Conservation (phyloP, 768 basidiomycete species). For the Termitomyces sp. region DNA sequence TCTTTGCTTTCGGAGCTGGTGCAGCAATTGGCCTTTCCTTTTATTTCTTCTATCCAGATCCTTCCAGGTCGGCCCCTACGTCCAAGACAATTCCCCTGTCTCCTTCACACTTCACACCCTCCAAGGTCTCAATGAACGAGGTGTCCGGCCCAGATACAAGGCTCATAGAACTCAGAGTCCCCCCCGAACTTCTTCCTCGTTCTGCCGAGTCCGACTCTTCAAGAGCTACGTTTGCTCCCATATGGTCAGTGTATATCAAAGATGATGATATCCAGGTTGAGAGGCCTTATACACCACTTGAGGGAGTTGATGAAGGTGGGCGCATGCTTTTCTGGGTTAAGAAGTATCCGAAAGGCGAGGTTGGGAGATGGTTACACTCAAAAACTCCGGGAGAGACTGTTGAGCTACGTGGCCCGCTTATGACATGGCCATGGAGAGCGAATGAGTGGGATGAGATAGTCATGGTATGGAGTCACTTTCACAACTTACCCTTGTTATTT, state of each 20-base stretch:
- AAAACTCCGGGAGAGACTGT: slow-evolving; percentile 60
- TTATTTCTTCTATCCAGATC: slow-evolving; percentile 50
- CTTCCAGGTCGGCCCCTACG: slow-evolving; percentile 40
- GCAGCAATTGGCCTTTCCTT: slow-evolving; percentile 33
- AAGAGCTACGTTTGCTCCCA: slow-evolving; percentile 28
- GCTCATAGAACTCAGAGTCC: slow-evolving; percentile 56
- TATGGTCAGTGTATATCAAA: slow-evolving; percentile 80
- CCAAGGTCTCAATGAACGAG: slow-evolving; percentile 50
- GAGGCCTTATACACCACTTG: slow-evolving; percentile 77
- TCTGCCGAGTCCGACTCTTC: slow-evolving; percentile 6
- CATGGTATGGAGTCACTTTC: slow-evolving; percentile 43
- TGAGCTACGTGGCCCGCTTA: slow-evolving; percentile 73
- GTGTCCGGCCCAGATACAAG: slow-evolving; percentile 53
- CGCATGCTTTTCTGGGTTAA: slow-evolving; percentile 79
- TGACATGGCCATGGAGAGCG: slow-evolving; percentile 57
- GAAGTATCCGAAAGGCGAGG: slow-evolving; percentile 72
- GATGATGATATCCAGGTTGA: slow-evolving; percentile 89
- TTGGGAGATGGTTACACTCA: slow-evolving; percentile 77
- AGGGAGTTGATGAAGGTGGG: slow-evolving; percentile 62
- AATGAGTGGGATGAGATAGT: slow-evolving; percentile 71
- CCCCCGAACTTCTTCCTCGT: slow-evolving; percentile 33
- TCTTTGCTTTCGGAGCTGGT: slow-evolving; percentile 8
- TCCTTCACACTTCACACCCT: slow-evolving; percentile 53
- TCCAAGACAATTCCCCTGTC: slow-evolving; percentile 31
- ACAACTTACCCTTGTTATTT: not conserved